These are phyloP conservation scores for Sindora glabra DNA, from an alignment of 306 rosid species.

Conservation along the genomic window DNA sequence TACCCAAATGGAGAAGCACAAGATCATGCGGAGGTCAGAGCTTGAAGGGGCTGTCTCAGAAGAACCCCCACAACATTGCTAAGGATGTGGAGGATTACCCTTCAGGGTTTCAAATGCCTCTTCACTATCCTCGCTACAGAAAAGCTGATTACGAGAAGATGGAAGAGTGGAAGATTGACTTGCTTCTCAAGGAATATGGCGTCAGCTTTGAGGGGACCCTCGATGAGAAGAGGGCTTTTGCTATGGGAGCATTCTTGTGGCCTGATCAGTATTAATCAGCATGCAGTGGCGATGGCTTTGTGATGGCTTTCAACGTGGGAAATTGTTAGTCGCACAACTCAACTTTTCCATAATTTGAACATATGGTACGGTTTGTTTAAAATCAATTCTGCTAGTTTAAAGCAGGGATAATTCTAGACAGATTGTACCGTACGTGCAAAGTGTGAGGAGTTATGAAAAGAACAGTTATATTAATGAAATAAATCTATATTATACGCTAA, in stretches of 20 bases:
- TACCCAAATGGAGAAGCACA: slow-evolving; percentile 11
- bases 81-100: slow-evolving; percentile 3
- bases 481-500: no score
- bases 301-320: no score
- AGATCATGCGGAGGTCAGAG: background rate
- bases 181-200: slow-evolving; percentile 65
- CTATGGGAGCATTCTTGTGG: slow-evolving; percentile 72
- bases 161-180: slow-evolving; percentile 69
- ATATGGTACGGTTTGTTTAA: no score
- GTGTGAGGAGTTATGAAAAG: no score
- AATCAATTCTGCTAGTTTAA: no score
- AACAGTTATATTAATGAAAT: no score
- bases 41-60: background rate
- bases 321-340: no score
- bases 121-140: slow-evolving; percentile 65
- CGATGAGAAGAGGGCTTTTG: slow-evolving; percentile 52
- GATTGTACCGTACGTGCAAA: no score
- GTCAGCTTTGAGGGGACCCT: slow-evolving; percentile 35
- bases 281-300: no score
- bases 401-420: no score
- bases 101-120: slow-evolving; percentile 66
- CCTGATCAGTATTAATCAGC: slow-evolving; percentile 39
- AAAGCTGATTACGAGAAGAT: slow-evolving; percentile 58
- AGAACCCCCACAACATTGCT: background rate
- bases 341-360: no score